A percentile compares a stretch with the other conserved stretches of the same genome.
These are phyloP conservation scores for Elongisporangium undulatum DNA, from an alignment of 352 stramenopile species.

Conservation along the genomic window DNA sequence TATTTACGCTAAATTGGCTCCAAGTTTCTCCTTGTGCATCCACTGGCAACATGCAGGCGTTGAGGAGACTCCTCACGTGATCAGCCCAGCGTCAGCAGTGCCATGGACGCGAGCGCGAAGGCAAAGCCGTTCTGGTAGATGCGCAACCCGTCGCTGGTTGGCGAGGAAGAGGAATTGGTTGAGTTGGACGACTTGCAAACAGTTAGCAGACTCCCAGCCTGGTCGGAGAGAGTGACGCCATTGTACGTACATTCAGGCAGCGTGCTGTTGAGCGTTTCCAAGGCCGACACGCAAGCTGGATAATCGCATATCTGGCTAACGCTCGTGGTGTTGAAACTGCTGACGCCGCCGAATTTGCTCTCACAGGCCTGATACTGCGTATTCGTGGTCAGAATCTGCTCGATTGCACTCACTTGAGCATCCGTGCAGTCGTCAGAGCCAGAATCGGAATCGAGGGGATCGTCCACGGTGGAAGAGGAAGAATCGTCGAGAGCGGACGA, in stretches of 20 bases:
- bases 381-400: background rate
- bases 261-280: conserved; percentile 53
- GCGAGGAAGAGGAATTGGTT: conserved; percentile 10
- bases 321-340: conserved; percentile 1
- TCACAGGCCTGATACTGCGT: background rate
- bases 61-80: conserved; percentile 10
- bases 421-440: background rate
- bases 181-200: conserved; percentile 36
- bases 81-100: conserved; percentile 1
- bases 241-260: conserved; percentile 60
- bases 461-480: background rate
- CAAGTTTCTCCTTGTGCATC: background rate
- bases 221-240: conserved; percentile 41
- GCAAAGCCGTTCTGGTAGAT: background rate
- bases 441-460: background rate
- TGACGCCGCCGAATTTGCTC: background rate
- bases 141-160: conserved; percentile 3
- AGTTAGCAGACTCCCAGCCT: conserved; percentile 39
- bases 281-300: conserved; percentile 37
- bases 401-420: background rate
- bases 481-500: background rate
- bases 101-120: background rate
- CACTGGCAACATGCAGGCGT: conserved; percentile 1
- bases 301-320: conserved; percentile 37
- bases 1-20: background rate